phyloP scores from a whole-genome alignment of 371 early-diverging fungal genomes.

The Rhizopus delemar region DNA sequence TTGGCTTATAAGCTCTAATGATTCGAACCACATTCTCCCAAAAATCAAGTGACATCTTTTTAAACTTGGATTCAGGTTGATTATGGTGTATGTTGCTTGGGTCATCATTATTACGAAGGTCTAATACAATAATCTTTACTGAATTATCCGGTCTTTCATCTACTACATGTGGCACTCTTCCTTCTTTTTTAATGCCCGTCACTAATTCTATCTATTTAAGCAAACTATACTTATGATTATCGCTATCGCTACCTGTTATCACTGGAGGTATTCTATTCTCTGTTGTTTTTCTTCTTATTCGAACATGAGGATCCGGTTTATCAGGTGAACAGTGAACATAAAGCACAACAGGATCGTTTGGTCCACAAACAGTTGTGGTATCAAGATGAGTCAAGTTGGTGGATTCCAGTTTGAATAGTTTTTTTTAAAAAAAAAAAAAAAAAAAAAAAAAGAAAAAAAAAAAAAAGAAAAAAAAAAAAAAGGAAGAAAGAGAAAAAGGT shows the following conservation, averaged over 20 bases:
- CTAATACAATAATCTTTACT: conserved; percentile 19
- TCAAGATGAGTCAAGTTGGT: conserved; percentile 14
- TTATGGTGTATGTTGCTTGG: conserved; percentile 8
- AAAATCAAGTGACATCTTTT: conserved; percentile 21
- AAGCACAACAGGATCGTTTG: conserved; percentile 37
- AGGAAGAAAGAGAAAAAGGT: too few relatives aligned
- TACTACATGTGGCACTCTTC: conserved; percentile 12
- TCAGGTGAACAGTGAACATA: conserved; percentile 37
- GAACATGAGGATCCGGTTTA: conserved; percentile 37
- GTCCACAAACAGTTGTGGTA: conserved; percentile 23
- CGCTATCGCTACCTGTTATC: conserved; percentile 33
- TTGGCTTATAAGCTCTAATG: conserved; percentile 5
- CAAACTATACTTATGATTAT: background rate
- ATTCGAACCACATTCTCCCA: conserved; percentile 18
- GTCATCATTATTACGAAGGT: conserved; percentile 20
- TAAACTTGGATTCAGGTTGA: conserved; percentile 15
- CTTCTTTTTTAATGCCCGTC: conserved; percentile 23
- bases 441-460: conserved; percentile 2
- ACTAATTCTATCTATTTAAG: conserved; percentile 4
- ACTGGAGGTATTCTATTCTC: conserved; percentile 37
- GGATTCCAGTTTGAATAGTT: conserved; percentile 20
- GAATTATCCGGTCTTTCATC: conserved; percentile 22
- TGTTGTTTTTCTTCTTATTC: conserved; percentile 39
- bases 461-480: background rate
- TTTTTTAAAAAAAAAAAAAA: background rate